These are phyloP conservation scores for Phaseolus lunatus DNA, from an alignment of 306 rosid species.

Conservation along the genomic window DNA sequence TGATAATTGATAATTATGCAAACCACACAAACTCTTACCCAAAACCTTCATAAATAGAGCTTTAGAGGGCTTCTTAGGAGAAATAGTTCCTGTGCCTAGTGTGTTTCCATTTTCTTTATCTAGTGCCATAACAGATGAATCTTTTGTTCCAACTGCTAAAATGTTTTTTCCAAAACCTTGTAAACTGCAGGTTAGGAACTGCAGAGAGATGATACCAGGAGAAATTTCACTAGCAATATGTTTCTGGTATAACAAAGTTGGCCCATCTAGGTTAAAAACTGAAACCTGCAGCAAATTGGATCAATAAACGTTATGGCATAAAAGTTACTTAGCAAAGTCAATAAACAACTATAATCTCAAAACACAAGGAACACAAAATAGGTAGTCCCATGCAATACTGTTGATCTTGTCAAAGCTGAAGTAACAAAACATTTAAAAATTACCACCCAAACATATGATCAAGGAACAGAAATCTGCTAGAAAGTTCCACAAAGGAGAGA, in stretches of 20 bases:
- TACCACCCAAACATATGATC: constrained; percentile 18
- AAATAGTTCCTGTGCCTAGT: constrained; percentile 62
- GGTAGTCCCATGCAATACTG: background rate
- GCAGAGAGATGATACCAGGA: constrained; percentile 75
- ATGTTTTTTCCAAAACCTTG: constrained; percentile 84
- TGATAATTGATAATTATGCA: background rate
- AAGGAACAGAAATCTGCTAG: background rate
- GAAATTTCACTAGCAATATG: constrained; percentile 80
- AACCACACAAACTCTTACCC: constrained; percentile 60
- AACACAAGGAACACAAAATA: constrained; percentile 30
- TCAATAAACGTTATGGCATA: constrained; percentile 21
- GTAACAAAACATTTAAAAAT: constrained; percentile 2
- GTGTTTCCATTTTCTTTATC: constrained; percentile 76
- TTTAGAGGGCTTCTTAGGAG: constrained; percentile 87
- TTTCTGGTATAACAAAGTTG: constrained; percentile 69
- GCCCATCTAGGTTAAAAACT: constrained; percentile 72
- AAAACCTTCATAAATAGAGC: constrained; percentile 87
- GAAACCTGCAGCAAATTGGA: constrained; percentile 68
- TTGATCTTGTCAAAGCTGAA: constrained; percentile 13
- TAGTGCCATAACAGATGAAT: constrained; percentile 81
- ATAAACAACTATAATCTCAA: constrained; percentile 36
- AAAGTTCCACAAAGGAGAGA: constrained; percentile 14
- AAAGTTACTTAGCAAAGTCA: constrained; percentile 19
- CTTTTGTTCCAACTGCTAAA: constrained; percentile 73
- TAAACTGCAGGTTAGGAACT: constrained; percentile 72